phyloP scores from a whole-genome alignment of 768 basidiomycete genomes.

The Rubroboletus pulcherrimus region DNA sequence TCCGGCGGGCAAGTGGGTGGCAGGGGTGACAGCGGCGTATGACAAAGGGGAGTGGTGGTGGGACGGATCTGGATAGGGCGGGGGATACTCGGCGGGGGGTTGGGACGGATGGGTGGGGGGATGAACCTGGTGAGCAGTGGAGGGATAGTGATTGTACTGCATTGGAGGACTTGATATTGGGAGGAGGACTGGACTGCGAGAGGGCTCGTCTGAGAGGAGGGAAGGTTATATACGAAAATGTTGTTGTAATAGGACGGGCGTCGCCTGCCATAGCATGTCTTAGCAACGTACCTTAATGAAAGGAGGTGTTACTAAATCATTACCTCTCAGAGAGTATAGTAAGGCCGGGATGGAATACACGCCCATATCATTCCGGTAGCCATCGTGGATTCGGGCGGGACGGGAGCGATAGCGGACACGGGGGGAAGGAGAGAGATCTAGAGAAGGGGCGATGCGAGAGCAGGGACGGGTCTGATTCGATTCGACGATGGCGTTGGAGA shows the following conservation, averaged over 20 bases:
- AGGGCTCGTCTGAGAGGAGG: constrained; percentile 10
- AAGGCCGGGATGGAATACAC: constrained; percentile 33
- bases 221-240: constrained; percentile 33
- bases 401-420: constrained; percentile 30
- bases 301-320: constrained; percentile 36
- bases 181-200: constrained; percentile 6
- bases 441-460: constrained; percentile 21
- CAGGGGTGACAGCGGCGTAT: constrained; percentile 26
- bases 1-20: constrained; percentile 18
- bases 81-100: constrained; percentile 16
- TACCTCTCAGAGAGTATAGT: constrained; percentile 33
- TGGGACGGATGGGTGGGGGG: constrained; percentile 19
- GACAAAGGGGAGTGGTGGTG: constrained; percentile 22
- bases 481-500: constrained; percentile 33
- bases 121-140: constrained; percentile 18
- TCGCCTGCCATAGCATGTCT: constrained; percentile 34
- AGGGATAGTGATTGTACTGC: constrained; percentile 29
- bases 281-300: constrained; percentile 39
- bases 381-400: constrained; percentile 29
- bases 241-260: constrained; percentile 32
- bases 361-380: constrained; percentile 34
- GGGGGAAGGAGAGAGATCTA: constrained; percentile 24
- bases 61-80: constrained; percentile 24
- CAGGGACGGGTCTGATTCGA: constrained; percentile 21
- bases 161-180: constrained; percentile 10